Evolutionary conservation across 78 protist species (phyloP).

Genomic region (slime mould (Dictyostelium discoideum)): DNA sequence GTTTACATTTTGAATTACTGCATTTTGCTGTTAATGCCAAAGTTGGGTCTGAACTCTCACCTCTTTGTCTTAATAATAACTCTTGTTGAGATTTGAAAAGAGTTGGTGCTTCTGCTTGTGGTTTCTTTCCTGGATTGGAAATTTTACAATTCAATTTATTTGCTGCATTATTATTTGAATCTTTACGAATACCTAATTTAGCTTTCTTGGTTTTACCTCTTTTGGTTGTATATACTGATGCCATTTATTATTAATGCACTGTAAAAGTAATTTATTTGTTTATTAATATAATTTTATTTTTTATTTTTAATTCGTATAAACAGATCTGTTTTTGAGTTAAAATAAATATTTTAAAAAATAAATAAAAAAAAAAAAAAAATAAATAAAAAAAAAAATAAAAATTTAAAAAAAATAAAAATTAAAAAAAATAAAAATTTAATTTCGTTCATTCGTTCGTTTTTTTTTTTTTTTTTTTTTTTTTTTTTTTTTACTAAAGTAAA

Average conservation of each 20-base stretch:
- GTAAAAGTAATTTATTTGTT: too few species aligned
- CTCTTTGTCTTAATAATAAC: neutral
- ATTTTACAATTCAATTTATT: conserved; percentile 32
- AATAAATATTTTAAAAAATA: too few species aligned
- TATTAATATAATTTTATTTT: too few species aligned
- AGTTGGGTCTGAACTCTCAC: neutral
- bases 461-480: too few species aligned
- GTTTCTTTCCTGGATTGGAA: neutral
- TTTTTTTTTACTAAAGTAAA: too few species aligned
- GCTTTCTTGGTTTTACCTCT: conserved; percentile 72
- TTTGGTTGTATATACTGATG: conserved; percentile 73
- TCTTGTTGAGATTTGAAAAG: neutral
- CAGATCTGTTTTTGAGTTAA: too few species aligned
- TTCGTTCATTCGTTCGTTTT: too few species aligned
- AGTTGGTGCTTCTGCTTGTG: conserved; percentile 16
- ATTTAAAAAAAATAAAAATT: too few species aligned
- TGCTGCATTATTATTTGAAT: conserved; percentile 55
- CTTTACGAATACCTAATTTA: conserved; percentile 67
- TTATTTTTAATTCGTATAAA: too few species aligned
- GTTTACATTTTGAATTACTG: neutral
- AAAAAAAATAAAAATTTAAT: too few species aligned
- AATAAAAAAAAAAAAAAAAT: too few species aligned
- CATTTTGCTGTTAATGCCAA: conserved; percentile 16
- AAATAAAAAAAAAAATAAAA: too few species aligned
- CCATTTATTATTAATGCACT: neutral